Evolutionary conservation across 2,329 filamentous ascomycete genomes (phyloP).

Genomic region (Neopestalotiopsis clavispora): DNA sequence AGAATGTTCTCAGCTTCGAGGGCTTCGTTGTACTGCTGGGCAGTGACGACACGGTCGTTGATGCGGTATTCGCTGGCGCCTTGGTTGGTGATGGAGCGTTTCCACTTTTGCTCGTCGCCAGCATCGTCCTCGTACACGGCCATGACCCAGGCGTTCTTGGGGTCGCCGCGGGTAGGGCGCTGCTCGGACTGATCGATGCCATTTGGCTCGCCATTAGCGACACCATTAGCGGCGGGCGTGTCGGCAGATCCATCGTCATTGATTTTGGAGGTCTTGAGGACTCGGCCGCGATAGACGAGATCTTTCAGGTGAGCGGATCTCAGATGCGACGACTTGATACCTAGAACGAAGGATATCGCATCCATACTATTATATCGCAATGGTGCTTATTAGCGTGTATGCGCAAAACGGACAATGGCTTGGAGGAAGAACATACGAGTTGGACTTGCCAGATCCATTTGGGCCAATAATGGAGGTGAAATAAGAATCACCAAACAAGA

Average conservation of each 20-base stretch:
- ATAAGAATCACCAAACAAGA: constrained; percentile 96
- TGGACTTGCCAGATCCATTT: constrained; percentile 99
- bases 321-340: constrained; percentile 97
- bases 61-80: constrained; percentile 96
- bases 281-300: constrained; percentile 92
- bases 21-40: constrained; percentile 90
- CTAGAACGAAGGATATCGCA: constrained; percentile 97
- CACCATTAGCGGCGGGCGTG: constrained; percentile 59
- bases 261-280: constrained; percentile 89
- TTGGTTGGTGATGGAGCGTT: constrained; percentile 86
- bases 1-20: constrained; percentile 94
- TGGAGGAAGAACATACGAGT: constrained; percentile 69
- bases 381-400: background rate
- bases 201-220: constrained; percentile 64
- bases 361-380: constrained; percentile 73
- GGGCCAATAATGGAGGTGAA: constrained; percentile 99
- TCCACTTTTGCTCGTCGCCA: constrained; percentile 94
- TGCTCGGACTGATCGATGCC: constrained; percentile 64
- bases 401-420: background rate
- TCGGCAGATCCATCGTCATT: constrained; percentile 86
- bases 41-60: constrained; percentile 87
- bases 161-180: constrained; percentile 73
- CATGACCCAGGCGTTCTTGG: constrained; percentile 98
- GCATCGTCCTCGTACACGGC: constrained; percentile 98
- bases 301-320: constrained; percentile 93